These are phyloP conservation scores for Garcia nutans DNA, from an alignment of 345 rosid genomes.

Conservation along the genomic window DNA sequence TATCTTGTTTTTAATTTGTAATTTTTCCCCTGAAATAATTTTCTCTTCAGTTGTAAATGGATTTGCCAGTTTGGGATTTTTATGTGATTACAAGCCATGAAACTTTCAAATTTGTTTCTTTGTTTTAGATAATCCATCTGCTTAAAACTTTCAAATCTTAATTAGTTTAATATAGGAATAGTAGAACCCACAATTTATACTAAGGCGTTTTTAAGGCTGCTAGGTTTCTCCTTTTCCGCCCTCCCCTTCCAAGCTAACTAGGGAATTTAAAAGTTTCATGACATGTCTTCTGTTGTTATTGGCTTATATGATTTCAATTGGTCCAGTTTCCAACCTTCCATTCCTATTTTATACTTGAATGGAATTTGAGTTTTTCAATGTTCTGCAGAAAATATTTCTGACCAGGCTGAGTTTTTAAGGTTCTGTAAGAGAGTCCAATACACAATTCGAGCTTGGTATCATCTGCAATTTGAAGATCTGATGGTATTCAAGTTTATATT, in stretches of 20 bases:
- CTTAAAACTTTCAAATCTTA: background rate
- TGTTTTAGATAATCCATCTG: background rate
- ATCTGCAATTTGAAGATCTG: conserved; percentile 89
- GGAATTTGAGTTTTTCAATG: background rate
- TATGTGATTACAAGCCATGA: background rate
- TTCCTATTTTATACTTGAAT: too few species aligned
- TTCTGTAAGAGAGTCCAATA: conserved; percentile 91
- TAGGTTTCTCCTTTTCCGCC: background rate
- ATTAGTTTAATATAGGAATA: too few species aligned
- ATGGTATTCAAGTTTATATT: conserved; percentile 48
- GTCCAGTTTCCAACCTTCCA: too few species aligned
- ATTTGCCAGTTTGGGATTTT: background rate
- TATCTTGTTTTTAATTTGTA: too few species aligned
- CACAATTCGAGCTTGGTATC: conserved; percentile 96
- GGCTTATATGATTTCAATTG: background rate
- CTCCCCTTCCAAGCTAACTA: background rate
- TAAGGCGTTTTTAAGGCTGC: too few species aligned
- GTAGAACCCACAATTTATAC: too few species aligned
- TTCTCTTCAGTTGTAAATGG: too few species aligned
- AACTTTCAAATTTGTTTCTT: too few species aligned
- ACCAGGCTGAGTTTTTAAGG: conserved; percentile 78
- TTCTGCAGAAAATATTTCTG: conserved; percentile 62
- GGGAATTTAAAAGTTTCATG: background rate
- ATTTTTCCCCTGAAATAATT: background rate
- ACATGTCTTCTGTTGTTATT: background rate